A percentile compares a stretch with the other conserved stretches of the same genome.
Conservation (phyloP, 306 rosid species). For the Casuarina glauca region DNA sequence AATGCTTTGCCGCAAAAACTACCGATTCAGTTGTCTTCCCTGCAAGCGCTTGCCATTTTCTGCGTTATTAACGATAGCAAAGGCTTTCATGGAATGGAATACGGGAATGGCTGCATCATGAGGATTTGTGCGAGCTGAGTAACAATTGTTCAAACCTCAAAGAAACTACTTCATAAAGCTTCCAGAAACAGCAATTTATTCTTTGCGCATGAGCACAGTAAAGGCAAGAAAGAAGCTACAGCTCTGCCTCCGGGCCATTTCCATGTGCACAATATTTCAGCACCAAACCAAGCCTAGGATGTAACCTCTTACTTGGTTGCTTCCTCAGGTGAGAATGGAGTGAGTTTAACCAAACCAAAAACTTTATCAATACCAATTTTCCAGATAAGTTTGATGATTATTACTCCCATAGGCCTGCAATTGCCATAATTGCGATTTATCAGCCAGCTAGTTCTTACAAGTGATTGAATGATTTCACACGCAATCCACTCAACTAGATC, state of each 20-base stretch:
- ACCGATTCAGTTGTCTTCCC: too few species aligned
- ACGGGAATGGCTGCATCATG: too few species aligned
- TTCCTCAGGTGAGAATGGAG: conserved; percentile 37
- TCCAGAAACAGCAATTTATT: conserved; percentile 39
- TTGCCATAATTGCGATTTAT: conserved; percentile 27
- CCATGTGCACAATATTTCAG: conserved; percentile 96
- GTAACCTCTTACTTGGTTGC: conserved; percentile 45
- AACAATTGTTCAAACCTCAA: too few species aligned
- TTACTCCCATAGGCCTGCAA: conserved; percentile 72
- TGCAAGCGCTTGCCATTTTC: too few species aligned
- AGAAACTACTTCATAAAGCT: conserved; percentile 32
- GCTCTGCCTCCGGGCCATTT: conserved; percentile 89
- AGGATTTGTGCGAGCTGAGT: too few species aligned
- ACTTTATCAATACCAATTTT: conserved; percentile 69
- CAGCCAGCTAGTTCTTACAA: conserved; percentile 14
- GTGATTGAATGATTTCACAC: background rate
- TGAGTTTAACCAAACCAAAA: conserved; percentile 36
- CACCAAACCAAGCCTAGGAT: conserved; percentile 77
- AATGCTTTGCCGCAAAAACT: too few species aligned
- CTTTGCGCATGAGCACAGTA: conserved; percentile 58
- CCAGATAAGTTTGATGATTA: conserved; percentile 62
- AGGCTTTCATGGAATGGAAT: too few species aligned
- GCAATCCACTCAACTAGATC: background rate
- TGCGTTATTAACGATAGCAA: too few species aligned
- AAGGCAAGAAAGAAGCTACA: conserved; percentile 72